Evolutionary conservation across 2,329 filamentous ascomycete species (phyloP).

Genomic region (Phoma sp.): DNA sequence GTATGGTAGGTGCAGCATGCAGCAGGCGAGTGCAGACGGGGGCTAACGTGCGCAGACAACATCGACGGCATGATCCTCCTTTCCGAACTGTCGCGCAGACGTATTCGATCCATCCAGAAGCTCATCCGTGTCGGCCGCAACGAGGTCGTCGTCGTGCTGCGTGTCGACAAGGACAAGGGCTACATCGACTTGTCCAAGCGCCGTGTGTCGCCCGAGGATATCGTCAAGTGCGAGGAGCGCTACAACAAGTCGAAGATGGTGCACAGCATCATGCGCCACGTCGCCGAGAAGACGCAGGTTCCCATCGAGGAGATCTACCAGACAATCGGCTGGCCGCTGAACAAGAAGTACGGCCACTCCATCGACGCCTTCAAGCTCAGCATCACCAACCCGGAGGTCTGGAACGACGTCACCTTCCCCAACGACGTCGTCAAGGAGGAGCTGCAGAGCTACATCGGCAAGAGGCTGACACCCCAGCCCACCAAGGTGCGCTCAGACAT

Average conservation of each 20-base stretch:
- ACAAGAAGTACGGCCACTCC: constrained; percentile 95
- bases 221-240: constrained; percentile 96
- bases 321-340: constrained; percentile 93
- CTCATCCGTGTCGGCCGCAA: constrained; percentile 97
- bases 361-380: constrained; percentile 99
- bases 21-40: background rate
- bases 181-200: constrained; percentile 99
- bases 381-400: constrained; percentile 97
- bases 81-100: constrained; percentile 94
- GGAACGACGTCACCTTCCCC: constrained; percentile 90
- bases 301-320: constrained; percentile 97
- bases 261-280: constrained; percentile 98
- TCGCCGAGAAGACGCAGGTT: constrained; percentile 92
- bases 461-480: constrained; percentile 96
- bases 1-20: constrained; percentile 61
- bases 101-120: constrained; percentile 99
- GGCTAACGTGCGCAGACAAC: constrained; percentile 67
- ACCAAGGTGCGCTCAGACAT: constrained; percentile 98
- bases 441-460: constrained; percentile 93
- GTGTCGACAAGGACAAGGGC: constrained; percentile 99
- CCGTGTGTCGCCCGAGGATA: constrained; percentile 95
- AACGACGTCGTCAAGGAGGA: constrained; percentile 86
- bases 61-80: constrained; percentile 99
- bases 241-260: constrained; percentile 99
- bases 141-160: constrained; percentile 96